A percentile compares a stretch with the other conserved stretches of the same genome.
Evolutionary conservation across 495 filamentous ascomycete genomes (phyloP).

Genomic region (Hypoxylon lenormandii): DNA sequence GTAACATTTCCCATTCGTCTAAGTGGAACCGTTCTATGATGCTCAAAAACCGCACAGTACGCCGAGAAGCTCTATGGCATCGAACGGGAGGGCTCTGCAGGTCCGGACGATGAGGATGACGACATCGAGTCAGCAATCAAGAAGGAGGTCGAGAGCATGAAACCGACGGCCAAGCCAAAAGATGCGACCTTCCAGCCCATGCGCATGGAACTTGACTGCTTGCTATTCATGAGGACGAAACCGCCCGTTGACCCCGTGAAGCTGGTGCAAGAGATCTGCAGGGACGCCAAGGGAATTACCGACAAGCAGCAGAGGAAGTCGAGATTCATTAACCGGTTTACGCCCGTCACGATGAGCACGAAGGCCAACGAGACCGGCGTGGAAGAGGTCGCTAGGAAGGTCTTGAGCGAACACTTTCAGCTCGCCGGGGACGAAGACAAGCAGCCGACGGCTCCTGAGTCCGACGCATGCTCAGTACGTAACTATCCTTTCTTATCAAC

Average conservation of each 20-base stretch:
- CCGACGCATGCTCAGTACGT: conserved; percentile 40
- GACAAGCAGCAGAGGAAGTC: conserved; percentile 68
- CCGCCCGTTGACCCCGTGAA: conserved; percentile 81
- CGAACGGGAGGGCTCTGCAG: conserved; percentile 53
- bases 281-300: conserved; percentile 66
- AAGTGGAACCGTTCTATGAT: background rate
- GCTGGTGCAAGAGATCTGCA: conserved; percentile 80
- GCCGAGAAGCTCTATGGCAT: conserved; percentile 70
- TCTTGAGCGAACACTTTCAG: conserved; percentile 80
- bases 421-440: conserved; percentile 47
- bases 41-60: conserved; percentile 58
- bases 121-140: conserved; percentile 88
- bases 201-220: conserved; percentile 80
- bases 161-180: conserved; percentile 59
- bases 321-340: conserved; percentile 85
- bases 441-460: conserved; percentile 17
- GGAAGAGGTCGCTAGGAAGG: conserved; percentile 74
- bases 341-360: conserved; percentile 77
- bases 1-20: conserved; percentile 57
- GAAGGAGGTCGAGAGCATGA: conserved; percentile 77
- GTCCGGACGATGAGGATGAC: conserved; percentile 54
- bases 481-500: background rate
- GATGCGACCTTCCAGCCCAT: conserved; percentile 70
- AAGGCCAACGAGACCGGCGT: conserved; percentile 84
- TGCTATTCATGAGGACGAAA: conserved; percentile 73